Evolutionary conservation across 768 basidiomycete genomes (phyloP).

Genomic region (Mycena epipterygia): DNA sequence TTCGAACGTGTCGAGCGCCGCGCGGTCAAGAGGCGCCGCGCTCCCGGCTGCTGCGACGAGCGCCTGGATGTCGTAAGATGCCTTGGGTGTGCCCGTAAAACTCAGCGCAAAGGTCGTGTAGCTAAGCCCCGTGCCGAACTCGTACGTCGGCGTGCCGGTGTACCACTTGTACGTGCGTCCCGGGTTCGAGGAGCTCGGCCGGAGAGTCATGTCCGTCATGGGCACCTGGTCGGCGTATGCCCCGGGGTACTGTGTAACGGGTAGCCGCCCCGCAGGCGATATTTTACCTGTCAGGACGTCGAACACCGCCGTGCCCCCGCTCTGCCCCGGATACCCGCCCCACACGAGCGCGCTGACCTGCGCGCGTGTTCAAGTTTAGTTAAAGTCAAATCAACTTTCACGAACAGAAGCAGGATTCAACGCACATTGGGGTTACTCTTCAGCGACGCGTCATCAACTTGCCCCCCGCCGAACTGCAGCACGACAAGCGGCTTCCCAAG

Average conservation of each 20-base stretch:
- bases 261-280: not conserved
- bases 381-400: too few species aligned
- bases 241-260: not conserved
- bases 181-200: not conserved
- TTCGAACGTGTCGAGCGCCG: constrained; percentile 62
- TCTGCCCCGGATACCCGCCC: constrained; percentile 60
- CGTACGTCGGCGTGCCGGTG: too few species aligned
- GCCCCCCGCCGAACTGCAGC: not conserved
- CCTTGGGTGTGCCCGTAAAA: constrained; percentile 53
- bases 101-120: constrained; percentile 62
- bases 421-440: not conserved
- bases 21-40: constrained; percentile 53
- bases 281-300: constrained; percentile 66
- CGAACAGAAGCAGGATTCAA: too few species aligned
- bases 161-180: not conserved
- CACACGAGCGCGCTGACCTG: constrained; percentile 64
- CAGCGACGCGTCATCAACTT: not conserved
- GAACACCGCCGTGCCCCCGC: constrained; percentile 65
- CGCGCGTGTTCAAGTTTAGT: too few species aligned
- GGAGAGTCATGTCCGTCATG: not conserved
- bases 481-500: not conserved
- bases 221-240: not conserved
- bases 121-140: constrained; percentile 67
- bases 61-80: constrained; percentile 55
- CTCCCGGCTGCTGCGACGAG: constrained; percentile 49